Evolutionary conservation across 805 yeast species (phyloP).

Genomic region (Candida peoriensis): DNA sequence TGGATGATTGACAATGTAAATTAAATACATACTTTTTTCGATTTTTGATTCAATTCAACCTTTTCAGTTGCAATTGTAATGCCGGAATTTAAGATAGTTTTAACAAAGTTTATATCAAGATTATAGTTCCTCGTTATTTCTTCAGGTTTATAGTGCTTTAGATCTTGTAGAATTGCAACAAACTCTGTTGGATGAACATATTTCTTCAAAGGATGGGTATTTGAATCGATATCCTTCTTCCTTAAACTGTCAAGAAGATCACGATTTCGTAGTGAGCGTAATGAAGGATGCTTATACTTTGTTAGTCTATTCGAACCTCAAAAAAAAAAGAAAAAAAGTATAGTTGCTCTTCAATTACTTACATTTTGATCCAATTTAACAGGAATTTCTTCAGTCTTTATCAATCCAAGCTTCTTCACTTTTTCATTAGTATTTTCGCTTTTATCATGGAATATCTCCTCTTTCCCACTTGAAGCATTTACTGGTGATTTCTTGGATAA

Average conservation of each 20-base stretch:
- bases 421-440: slow-evolving; percentile 9
- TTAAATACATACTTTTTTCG: too few relatives aligned
- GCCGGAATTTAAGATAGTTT: slow-evolving; percentile 1
- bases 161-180: slow-evolving; percentile 17
- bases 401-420: slow-evolving; percentile 14
- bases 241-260: slow-evolving; percentile 8
- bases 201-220: not conserved
- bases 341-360: slow-evolving; percentile 4
- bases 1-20: too few relatives aligned
- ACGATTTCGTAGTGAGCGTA: slow-evolving; percentile 15
- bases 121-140: slow-evolving; percentile 12
- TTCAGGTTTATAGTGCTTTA: slow-evolving; percentile 11
- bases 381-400: slow-evolving; percentile 16
- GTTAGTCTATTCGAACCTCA: too few relatives aligned
- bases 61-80: slow-evolving; percentile 7
- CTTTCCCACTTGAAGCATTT: too few relatives aligned
- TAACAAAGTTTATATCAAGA: slow-evolving; percentile 4
- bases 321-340: too few relatives aligned
- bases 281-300: slow-evolving; percentile 12
- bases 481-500: too few relatives aligned
- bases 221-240: slow-evolving; percentile 5
- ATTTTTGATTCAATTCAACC: slow-evolving; percentile 1
- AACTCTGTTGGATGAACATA: slow-evolving; percentile 16
- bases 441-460: too few relatives aligned
- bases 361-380: slow-evolving; percentile 13